phyloP scores from a whole-genome alignment of 2,329 filamentous ascomycete species.

The Aureobasidium sp. region DNA sequence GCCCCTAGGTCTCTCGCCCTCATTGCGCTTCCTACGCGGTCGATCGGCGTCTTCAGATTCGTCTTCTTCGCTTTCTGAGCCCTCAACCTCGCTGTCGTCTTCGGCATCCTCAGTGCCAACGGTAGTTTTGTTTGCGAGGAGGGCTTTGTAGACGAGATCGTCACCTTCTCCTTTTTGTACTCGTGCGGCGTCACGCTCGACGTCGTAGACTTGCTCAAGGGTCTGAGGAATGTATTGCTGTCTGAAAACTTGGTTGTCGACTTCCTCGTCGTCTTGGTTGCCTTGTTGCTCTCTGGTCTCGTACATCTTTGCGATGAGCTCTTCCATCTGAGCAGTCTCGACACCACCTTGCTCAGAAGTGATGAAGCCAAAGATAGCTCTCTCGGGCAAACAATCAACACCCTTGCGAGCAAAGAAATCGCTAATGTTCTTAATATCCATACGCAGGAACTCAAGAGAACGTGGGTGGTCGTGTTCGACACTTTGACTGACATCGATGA shows the following conservation, averaged over 20 bases:
- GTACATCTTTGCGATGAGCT: slow-evolving; percentile 61
- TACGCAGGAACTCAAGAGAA: slow-evolving; percentile 85
- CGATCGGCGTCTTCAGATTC: slow-evolving; percentile 34
- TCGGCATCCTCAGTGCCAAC: slow-evolving; percentile 22
- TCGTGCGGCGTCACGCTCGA: slow-evolving; percentile 80
- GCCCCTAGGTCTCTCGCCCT: slow-evolving; percentile 63
- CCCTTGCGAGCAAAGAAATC: slow-evolving; percentile 87
- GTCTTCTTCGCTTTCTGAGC: slow-evolving; percentile 34
- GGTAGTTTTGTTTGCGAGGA: slow-evolving; percentile 65
- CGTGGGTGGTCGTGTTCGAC: slow-evolving; percentile 95
- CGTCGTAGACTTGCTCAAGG: slow-evolving; percentile 90
- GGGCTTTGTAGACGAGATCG: slow-evolving; percentile 75
- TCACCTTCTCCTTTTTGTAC: slow-evolving; percentile 66
- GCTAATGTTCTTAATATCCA: slow-evolving; percentile 96
- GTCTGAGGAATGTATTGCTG: slow-evolving; percentile 96
- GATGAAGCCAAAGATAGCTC: slow-evolving; percentile 78
- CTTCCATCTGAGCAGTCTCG: slow-evolving; percentile 54
- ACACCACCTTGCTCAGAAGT: slow-evolving; percentile 54
- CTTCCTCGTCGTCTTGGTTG: slow-evolving; percentile 54
- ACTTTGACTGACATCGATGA: slow-evolving; percentile 96
- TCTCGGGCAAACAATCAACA: slow-evolving; percentile 73
- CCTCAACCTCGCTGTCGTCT: slow-evolving; percentile 27
- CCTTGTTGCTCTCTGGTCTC: slow-evolving; percentile 45
- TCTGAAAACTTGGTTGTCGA: slow-evolving; percentile 87
- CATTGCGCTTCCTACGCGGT: slow-evolving; percentile 35